Percentiles rank a stretch among this genome's conserved stretches.
These are phyloP conservation scores for Cordia subcordata DNA, from an alignment of 257 asterid species.

Conservation along the genomic window DNA sequence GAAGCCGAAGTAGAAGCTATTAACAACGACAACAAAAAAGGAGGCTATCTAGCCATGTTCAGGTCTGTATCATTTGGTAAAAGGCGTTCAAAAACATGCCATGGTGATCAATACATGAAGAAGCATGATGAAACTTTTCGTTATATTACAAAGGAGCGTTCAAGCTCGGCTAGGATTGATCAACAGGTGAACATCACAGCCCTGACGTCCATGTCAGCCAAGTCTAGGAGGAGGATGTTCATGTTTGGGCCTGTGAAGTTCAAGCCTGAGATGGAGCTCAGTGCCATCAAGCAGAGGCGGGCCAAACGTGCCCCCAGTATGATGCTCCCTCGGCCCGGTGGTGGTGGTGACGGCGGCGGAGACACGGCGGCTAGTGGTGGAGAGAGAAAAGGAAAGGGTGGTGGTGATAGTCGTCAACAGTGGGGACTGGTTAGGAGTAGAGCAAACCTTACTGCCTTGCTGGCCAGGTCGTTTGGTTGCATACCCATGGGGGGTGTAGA, in stretches of 20 bases:
- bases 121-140: too few relatives aligned
- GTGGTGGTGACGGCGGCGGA: slow-evolving; percentile 14
- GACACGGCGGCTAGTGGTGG: slow-evolving; percentile 7
- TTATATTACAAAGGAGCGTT: too few relatives aligned
- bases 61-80: too few relatives aligned
- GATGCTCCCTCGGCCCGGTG: slow-evolving; percentile 4
- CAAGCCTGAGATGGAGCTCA: slow-evolving; percentile 73
- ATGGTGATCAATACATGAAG: too few relatives aligned
- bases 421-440: slow-evolving; percentile 22
- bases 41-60: too few relatives aligned
- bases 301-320: slow-evolving; percentile 9
- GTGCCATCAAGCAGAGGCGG: slow-evolving; percentile 58
- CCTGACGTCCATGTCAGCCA: slow-evolving; percentile 66
- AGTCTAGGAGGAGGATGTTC: slow-evolving; percentile 59
- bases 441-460: slow-evolving; percentile 23
- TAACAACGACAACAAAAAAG: too few relatives aligned
- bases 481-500: slow-evolving; percentile 17
- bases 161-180: slow-evolving; percentile 4
- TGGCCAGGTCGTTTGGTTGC: slow-evolving; percentile 49
- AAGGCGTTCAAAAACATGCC: too few relatives aligned
- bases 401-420: not conserved
- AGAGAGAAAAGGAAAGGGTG: not conserved
- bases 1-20: too few relatives aligned
- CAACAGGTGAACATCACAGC: slow-evolving; percentile 50
- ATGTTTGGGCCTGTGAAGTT: slow-evolving; percentile 78